phyloP scores from a whole-genome alignment of 139 green algal species.

The Zygnema cylindricum region DNA sequence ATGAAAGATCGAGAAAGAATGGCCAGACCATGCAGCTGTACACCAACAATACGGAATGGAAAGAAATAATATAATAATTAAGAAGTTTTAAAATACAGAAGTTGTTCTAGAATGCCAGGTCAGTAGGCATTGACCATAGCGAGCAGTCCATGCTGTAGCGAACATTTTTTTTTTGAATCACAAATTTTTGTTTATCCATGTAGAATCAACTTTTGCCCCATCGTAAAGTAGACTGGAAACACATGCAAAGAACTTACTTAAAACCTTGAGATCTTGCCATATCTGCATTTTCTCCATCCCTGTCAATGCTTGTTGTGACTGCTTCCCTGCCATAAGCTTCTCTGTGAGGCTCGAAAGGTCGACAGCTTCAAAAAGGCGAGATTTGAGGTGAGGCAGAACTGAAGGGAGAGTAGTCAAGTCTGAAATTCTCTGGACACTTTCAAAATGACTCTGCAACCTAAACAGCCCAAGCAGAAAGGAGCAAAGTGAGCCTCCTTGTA shows the following conservation, averaged over 20 bases:
- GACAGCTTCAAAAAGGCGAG: slow-evolving; percentile 54
- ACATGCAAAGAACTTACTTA: too few relatives aligned
- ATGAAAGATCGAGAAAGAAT: neutral
- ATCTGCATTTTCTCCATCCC: slow-evolving; percentile 64
- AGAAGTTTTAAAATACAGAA: too few relatives aligned
- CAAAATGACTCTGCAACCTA: slow-evolving; percentile 70
- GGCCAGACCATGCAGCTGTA: neutral
- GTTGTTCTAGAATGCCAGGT: too few relatives aligned
- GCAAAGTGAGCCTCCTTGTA: too few relatives aligned
- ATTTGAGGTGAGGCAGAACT: slow-evolving; percentile 68
- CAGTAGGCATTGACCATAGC: too few relatives aligned
- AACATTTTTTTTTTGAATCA: too few relatives aligned
- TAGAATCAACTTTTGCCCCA: too few relatives aligned
- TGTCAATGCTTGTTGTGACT: slow-evolving; percentile 8
- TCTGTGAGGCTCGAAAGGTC: slow-evolving; percentile 68
- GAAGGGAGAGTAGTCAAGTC: slow-evolving; percentile 76
- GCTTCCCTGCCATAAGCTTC: slow-evolving; percentile 54
- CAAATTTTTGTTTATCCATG: too few relatives aligned
- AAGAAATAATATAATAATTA: too few relatives aligned
- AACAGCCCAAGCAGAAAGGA: neutral
- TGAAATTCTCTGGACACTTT: slow-evolving; percentile 75
- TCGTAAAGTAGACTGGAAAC: too few relatives aligned
- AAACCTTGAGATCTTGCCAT: slow-evolving; percentile 71
- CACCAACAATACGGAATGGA: neutral
- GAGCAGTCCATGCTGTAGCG: too few relatives aligned